These are phyloP conservation scores for Ceratopteris richardii DNA, from an alignment of 75 land plant genomes.

Conservation along the genomic window DNA sequence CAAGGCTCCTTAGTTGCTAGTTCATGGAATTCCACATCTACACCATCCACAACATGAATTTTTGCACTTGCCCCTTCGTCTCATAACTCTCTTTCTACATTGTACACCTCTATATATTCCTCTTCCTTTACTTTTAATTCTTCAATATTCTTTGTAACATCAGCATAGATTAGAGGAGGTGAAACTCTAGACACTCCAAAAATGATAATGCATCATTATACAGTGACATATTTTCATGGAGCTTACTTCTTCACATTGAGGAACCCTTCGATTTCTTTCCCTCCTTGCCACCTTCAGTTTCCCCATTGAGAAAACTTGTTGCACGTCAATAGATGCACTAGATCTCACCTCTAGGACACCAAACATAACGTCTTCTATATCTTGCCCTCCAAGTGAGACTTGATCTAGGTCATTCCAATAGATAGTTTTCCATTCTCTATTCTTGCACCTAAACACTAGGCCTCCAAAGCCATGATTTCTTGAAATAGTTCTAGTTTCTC, in stretches of 20 bases:
- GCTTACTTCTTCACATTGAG: slow-evolving; percentile 12
- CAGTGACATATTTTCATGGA: slow-evolving; percentile 26
- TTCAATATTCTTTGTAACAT: slow-evolving; percentile 17
- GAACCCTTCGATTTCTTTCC: slow-evolving; percentile 1
- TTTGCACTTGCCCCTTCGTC: slow-evolving; percentile 10
- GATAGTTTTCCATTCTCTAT: neutral
- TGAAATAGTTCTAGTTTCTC: neutral
- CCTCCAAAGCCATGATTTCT: neutral
- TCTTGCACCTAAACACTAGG: neutral
- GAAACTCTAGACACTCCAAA: slow-evolving; percentile 20
- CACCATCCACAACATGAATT: too few relatives aligned
- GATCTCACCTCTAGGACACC: too few relatives aligned
- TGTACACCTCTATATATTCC: slow-evolving; percentile 28
- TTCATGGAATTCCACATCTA: too few relatives aligned
- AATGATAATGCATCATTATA: slow-evolving; percentile 34
- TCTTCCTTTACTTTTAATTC: slow-evolving; percentile 32
- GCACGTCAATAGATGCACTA: too few relatives aligned
- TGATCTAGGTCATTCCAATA: neutral
- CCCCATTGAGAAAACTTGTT: too few relatives aligned
- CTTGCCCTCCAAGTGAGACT: neutral
- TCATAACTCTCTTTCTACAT: slow-evolving; percentile 11
- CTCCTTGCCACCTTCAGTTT: slow-evolving; percentile 39
- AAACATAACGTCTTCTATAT: too few relatives aligned
- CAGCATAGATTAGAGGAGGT: slow-evolving; percentile 27
- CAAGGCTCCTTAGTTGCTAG: too few relatives aligned